Percentiles rank a stretch among this genome's conserved stretches.
phyloP scores from a whole-genome alignment of 495 filamentous ascomycete genomes.

The Viridothelium virens region DNA sequence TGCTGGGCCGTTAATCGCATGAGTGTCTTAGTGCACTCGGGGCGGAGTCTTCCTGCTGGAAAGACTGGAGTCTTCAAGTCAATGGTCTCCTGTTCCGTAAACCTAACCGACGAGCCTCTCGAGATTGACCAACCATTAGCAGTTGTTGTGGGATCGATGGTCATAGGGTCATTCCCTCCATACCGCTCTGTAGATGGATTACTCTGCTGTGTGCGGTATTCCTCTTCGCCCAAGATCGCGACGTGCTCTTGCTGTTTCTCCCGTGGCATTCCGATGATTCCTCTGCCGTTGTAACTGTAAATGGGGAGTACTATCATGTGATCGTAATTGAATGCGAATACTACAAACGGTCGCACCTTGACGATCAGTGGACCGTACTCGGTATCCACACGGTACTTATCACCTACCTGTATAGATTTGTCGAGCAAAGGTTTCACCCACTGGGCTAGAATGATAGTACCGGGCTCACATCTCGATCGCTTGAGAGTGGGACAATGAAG shows the following conservation, averaged over 20 bases:
- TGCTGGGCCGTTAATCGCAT: neutral
- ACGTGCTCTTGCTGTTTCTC: neutral
- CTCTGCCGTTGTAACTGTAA: neutral
- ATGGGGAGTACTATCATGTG: neutral
- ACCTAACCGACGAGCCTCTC: neutral
- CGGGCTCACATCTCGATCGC: neutral
- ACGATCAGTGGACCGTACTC: neutral
- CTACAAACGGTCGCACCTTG: neutral
- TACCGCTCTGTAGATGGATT: neutral
- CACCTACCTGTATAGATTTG: neutral
- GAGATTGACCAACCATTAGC: neutral
- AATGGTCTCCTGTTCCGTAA: neutral
- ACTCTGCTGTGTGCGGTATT: neutral
- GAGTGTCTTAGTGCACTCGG: neutral
- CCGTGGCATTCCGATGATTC: neutral
- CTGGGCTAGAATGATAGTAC: neutral
- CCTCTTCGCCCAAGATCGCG: neutral
- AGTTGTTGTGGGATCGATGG: neutral
- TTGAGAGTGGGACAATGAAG: neutral
- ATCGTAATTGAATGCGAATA: neutral
- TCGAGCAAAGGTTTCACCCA: slow-evolving; percentile 6
- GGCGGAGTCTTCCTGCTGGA: neutral
- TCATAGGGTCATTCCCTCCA: neutral
- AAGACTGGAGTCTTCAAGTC: neutral
- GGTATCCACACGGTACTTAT: neutral